Conservation (phyloP, 1,139 yeast genomes). For the Lipomyces yarrowii region DNA sequence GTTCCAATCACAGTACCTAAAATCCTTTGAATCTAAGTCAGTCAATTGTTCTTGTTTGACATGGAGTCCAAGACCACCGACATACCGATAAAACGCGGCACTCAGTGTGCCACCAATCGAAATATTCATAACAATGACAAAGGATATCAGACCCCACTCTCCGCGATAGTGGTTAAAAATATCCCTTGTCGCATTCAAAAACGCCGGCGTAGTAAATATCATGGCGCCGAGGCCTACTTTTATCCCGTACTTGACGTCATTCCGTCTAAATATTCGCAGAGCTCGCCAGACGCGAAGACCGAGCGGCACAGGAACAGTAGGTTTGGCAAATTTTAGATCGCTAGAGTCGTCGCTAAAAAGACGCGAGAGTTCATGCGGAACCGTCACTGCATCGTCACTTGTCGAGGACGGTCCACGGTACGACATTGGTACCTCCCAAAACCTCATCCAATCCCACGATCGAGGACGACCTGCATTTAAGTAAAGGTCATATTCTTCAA, state of each 20-base stretch:
- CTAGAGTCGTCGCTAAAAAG: constrained; percentile 20
- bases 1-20: constrained; percentile 79
- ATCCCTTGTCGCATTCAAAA: constrained; percentile 56
- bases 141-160: constrained; percentile 84
- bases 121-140: constrained; percentile 82
- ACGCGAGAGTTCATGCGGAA: constrained; percentile 20
- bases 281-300: constrained; percentile 48
- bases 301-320: constrained; percentile 6
- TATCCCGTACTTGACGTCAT: constrained; percentile 77
- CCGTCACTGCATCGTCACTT: constrained; percentile 16
- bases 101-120: constrained; percentile 82
- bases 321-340: constrained; percentile 8
- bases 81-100: constrained; percentile 17
- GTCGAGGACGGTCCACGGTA: background rate
- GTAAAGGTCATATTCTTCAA: constrained; percentile 51
- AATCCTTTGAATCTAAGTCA: constrained; percentile 53
- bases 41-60: background rate
- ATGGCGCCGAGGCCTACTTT: constrained; percentile 81
- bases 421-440: constrained; percentile 48
- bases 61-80: background rate
- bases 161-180: constrained; percentile 69
- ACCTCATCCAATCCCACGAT: constrained; percentile 57
- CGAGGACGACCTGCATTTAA: constrained; percentile 36
- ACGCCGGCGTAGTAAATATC: constrained; percentile 67
- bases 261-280: constrained; percentile 52